Percentiles rank a stretch among this genome's conserved stretches.
These are phyloP conservation scores for Pseudonitzschia multiseries DNA, from an alignment of 108 stramenopile species.

Conservation along the genomic window DNA sequence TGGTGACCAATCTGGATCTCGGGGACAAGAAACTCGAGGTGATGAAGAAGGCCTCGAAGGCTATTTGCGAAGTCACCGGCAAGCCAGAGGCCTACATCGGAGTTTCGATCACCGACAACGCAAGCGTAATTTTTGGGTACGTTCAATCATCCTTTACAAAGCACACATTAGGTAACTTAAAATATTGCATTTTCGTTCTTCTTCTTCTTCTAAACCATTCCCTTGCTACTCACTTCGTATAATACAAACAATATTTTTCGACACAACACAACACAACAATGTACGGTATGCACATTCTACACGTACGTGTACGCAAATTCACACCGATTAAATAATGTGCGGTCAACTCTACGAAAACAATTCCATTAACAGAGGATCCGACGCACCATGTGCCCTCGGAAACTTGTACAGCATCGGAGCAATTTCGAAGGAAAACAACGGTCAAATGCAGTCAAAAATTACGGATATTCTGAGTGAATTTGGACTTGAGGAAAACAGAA, in stretches of 20 bases:
- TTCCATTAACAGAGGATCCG: background rate
- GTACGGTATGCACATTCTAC: too few species aligned
- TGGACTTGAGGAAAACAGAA: constrained; percentile 58
- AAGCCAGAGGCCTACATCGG: constrained; percentile 81
- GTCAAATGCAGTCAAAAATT: constrained; percentile 59
- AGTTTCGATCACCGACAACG: constrained; percentile 78
- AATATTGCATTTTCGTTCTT: too few species aligned
- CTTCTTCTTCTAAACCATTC: background rate
- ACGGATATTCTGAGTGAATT: constrained; percentile 66
- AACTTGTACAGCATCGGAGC: constrained; percentile 48
- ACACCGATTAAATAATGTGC: background rate
- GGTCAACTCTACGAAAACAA: background rate
- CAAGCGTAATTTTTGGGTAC: constrained; percentile 62
- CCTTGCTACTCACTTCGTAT: too few species aligned
- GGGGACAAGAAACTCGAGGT: constrained; percentile 71
- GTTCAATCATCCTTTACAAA: background rate
- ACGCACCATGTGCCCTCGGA: constrained; percentile 11
- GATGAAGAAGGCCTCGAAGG: constrained; percentile 74
- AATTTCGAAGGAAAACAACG: constrained; percentile 71
- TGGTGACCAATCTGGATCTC: constrained; percentile 78
- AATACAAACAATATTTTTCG: too few species aligned
- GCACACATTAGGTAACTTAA: too few species aligned
- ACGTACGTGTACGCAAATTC: background rate
- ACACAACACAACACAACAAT: too few species aligned
- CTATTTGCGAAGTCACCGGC: constrained; percentile 50